Conservation (phyloP, 2,329 filamentous ascomycete species). For the Thielaviopsis musarum region DNA sequence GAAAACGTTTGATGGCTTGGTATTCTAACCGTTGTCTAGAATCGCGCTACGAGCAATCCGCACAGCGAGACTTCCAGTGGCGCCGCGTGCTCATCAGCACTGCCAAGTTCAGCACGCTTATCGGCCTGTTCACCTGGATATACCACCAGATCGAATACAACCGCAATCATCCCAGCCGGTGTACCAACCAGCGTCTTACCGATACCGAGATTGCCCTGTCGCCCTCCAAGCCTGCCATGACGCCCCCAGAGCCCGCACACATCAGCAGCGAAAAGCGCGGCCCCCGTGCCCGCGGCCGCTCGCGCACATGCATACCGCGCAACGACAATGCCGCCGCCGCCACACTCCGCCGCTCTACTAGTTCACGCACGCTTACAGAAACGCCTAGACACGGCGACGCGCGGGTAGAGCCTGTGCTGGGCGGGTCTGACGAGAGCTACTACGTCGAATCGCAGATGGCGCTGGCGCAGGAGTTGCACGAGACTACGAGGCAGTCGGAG, state of each 20-base stretch:
- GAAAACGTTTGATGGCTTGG: too few relatives aligned
- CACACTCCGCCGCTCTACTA: too few relatives aligned
- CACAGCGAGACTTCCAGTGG: conserved; percentile 3
- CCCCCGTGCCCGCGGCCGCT: not conserved
- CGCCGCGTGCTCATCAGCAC: not conserved
- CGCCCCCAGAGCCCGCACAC: not conserved
- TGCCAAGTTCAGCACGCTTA: conserved; percentile 2
- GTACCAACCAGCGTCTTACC: not conserved
- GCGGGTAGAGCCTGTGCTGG: not conserved
- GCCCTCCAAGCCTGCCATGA: not conserved
- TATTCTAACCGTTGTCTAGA: not conserved
- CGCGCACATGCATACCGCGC: not conserved
- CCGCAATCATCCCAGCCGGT: not conserved
- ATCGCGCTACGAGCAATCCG: conserved; percentile 6
- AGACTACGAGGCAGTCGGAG: not conserved
- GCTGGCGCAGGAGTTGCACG: not conserved
- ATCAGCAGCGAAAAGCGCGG: not conserved
- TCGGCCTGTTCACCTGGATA: conserved; percentile 7
- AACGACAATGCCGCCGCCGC: not conserved
- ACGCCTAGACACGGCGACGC: not conserved
- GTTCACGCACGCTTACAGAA: too few relatives aligned
- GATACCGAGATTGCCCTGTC: too few relatives aligned
- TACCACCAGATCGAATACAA: conserved; percentile 9
- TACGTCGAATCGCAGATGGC: not conserved
- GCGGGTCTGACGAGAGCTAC: not conserved